Base-by-base conservation (phyloP, 2,329 filamentous ascomycete species). In the Aspergillus sp. region DNA sequence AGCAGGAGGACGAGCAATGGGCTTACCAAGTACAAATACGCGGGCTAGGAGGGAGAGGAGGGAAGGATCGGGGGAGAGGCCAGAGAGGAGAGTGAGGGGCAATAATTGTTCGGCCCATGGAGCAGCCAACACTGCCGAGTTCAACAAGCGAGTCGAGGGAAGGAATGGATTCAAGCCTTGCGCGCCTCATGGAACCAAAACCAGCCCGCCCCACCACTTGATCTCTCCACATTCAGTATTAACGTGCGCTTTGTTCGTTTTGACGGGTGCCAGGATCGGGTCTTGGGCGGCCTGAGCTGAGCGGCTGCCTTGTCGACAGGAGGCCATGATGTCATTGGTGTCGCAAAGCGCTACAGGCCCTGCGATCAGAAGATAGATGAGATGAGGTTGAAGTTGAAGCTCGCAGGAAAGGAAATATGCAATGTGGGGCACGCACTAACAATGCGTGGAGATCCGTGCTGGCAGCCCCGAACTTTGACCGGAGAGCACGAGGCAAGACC, bases 191-290 rank as follows among this genome's bases (percentile, higher is more conserved):
- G 27, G 27, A 23, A 53, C 51, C 51, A 39, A 46, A 45, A 37
- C n/a, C 51, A 46, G 31, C 43, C 15, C 31, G 51, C 51, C 51
- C 51, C 51, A 53, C 51, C 41, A 27, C 31, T 12, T 21, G 40
- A 9, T 53, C 51, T 39, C 51, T 53, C 51, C 51, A 53, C 51
- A 46, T 53, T 27, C 19, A 53, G 51, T 46, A 52, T 17, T 11
- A 19, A 17, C n/a, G 41, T 23, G 51, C 14, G 8, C 23, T 19
- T 25, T 37, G 27, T 8, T 39, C 31, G 37, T 33, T 25, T 21
- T 19, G 39, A 19, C 19, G 17, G 4, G 25, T 19, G 51, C 41
- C 40, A 37, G 51, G 25, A 46, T 46, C 40, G 9, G 27, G n/a
- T 17, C 27, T 46, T 53, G 27, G 31, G 40, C 25, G 51, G 27